A percentile compares a stretch with the other conserved stretches of the same genome.
These are phyloP conservation scores for Saprolegnia diclina DNA, from an alignment of 352 stramenopile genomes.

Conservation along the genomic window DNA sequence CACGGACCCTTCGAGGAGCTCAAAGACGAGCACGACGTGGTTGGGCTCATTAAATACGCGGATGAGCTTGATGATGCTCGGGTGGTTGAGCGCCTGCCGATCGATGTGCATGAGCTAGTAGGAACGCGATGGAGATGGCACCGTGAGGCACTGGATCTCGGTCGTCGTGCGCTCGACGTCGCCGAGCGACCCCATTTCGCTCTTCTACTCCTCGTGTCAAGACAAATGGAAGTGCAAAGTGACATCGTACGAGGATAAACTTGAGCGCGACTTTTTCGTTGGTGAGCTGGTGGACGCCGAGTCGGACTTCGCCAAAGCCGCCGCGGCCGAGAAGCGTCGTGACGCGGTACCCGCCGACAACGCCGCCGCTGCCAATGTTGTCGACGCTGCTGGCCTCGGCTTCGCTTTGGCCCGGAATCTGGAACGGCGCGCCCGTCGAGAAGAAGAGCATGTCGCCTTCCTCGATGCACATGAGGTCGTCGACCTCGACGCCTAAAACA, in stretches of 20 bases:
- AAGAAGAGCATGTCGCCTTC: slow-evolving; percentile 89
- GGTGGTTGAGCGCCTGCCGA: slow-evolving; percentile 68
- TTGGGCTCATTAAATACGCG: slow-evolving; percentile 81
- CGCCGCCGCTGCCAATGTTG: slow-evolving; percentile 48
- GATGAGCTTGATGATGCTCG: slow-evolving; percentile 83
- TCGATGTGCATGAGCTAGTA: slow-evolving; percentile 1
- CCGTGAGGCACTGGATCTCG: slow-evolving; percentile 82
- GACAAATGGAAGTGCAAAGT: background rate
- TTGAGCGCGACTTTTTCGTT: slow-evolving; percentile 85
- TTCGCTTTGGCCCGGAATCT: slow-evolving; percentile 44
- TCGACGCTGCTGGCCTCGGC: slow-evolving; percentile 39
- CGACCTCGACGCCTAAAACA: slow-evolving; percentile 64
- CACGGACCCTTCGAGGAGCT: slow-evolving; percentile 74
- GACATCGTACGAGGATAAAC: slow-evolving; percentile 56
- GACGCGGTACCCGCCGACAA: slow-evolving; percentile 77
- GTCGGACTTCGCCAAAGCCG: slow-evolving; percentile 70
- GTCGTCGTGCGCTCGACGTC: slow-evolving; percentile 83
- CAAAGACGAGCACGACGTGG: slow-evolving; percentile 82
- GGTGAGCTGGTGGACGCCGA: slow-evolving; percentile 78
- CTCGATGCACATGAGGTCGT: slow-evolving; percentile 88
- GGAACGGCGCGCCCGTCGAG: slow-evolving; percentile 71
- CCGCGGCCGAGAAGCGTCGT: slow-evolving; percentile 67
- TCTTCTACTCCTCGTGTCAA: slow-evolving; percentile 45
- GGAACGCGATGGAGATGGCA: slow-evolving; percentile 25
- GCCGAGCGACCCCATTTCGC: slow-evolving; percentile 78